phyloP scores from a whole-genome alignment of 106 monocot genomes.

The Cymbidium sinense region DNA sequence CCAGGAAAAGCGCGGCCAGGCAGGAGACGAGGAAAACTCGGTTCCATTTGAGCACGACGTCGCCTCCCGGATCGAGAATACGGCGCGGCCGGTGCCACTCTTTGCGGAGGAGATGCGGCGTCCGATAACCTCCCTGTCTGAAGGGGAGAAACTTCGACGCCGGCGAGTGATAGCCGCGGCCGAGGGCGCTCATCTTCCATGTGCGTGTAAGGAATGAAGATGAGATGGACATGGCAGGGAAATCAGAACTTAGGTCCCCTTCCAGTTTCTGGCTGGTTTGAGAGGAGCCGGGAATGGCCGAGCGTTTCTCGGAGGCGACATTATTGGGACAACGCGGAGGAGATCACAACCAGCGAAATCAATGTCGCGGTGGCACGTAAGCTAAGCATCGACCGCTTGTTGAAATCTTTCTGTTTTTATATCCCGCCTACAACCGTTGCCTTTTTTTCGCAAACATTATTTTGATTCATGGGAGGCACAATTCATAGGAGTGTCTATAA shows the following conservation, averaged over 20 bases:
- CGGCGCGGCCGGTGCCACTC: conserved; percentile 30
- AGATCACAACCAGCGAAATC: background rate
- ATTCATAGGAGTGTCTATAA: too few relatives aligned
- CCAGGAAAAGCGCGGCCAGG: conserved; percentile 76
- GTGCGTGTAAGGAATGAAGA: conserved; percentile 5
- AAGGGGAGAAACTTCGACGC: conserved; percentile 14
- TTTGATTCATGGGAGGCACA: too few relatives aligned
- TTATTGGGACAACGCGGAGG: background rate
- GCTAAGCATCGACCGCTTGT: background rate
- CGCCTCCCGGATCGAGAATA: conserved; percentile 81
- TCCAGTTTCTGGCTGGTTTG: background rate
- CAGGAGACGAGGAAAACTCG: conserved; percentile 75
- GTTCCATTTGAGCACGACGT: conserved; percentile 66
- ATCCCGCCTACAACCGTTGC: too few relatives aligned
- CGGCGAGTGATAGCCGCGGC: conserved; percentile 14
- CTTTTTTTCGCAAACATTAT: too few relatives aligned
- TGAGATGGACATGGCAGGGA: background rate
- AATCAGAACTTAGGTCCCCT: background rate
- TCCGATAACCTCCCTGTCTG: background rate
- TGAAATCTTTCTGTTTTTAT: too few relatives aligned
- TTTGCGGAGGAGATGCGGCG: conserved; percentile 6
- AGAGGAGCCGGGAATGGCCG: background rate
- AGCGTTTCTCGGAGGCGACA: background rate
- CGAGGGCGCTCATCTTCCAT: conserved; percentile 16
- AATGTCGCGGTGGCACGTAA: background rate